phyloP scores from a whole-genome alignment of 2,329 filamentous ascomycete genomes.

The Claviceps africana region DNA sequence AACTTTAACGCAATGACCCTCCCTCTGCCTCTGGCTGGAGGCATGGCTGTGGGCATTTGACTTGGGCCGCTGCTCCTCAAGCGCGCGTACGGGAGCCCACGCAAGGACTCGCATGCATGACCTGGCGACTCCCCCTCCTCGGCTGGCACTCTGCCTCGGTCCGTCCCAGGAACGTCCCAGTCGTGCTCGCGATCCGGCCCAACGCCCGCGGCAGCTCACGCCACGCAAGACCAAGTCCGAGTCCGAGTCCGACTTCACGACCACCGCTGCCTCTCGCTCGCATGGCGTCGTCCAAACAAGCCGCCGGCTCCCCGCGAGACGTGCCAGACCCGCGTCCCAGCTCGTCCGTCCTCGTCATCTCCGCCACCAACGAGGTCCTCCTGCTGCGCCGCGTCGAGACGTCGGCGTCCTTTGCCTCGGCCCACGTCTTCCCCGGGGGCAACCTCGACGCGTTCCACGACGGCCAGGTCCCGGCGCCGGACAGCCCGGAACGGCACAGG shows the following conservation, averaged over 20 bases:
- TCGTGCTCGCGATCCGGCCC: neutral
- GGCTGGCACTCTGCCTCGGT: slow-evolving; percentile 1
- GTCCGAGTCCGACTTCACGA: too few relatives aligned
- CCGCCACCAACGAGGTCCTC: slow-evolving; percentile 73
- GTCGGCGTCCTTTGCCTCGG: slow-evolving; percentile 73
- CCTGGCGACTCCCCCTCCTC: slow-evolving; percentile 1
- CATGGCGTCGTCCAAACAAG: slow-evolving; percentile 6
- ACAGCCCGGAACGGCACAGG: slow-evolving; percentile 44
- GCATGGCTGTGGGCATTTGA: too few relatives aligned
- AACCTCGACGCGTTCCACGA: slow-evolving; percentile 70
- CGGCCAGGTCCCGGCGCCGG: slow-evolving; percentile 34
- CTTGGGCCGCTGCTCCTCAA: too few relatives aligned
- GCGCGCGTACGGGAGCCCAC: too few relatives aligned
- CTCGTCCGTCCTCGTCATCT: slow-evolving; percentile 71
- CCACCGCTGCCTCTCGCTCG: neutral
- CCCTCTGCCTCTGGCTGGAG: too few relatives aligned
- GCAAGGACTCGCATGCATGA: too few relatives aligned
- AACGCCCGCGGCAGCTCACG: slow-evolving; percentile 1
- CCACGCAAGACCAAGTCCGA: neutral
- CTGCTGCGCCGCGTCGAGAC: slow-evolving; percentile 75
- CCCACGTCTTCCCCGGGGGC: slow-evolving; percentile 91
- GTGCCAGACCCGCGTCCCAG: slow-evolving; percentile 44
- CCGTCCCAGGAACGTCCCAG: neutral
- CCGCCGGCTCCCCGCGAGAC: slow-evolving; percentile 8
- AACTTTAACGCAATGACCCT: too few relatives aligned